phyloP scores from a whole-genome alignment of 2,329 filamentous ascomycete species.

The Aspergillus aculeatinus region DNA sequence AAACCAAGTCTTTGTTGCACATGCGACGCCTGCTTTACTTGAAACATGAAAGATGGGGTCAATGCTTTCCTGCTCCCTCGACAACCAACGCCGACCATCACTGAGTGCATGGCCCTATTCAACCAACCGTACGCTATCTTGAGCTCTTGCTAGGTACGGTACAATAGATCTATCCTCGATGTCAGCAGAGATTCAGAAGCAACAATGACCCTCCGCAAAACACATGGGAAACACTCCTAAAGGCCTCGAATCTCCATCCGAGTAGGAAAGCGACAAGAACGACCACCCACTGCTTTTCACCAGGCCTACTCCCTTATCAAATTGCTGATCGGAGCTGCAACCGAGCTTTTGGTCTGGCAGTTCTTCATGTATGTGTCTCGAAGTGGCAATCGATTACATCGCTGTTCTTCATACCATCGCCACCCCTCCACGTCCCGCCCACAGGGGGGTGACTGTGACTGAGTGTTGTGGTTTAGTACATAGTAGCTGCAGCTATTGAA shows the following conservation, averaged over 20 bases:
- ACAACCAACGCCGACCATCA: too few relatives aligned
- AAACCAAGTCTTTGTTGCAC: neutral
- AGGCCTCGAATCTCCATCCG: too few relatives aligned
- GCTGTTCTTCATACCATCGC: neutral
- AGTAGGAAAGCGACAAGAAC: too few relatives aligned
- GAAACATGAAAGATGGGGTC: neutral
- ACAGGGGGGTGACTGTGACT: neutral
- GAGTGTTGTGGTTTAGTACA: neutral
- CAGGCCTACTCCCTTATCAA: neutral
- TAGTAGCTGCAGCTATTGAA: neutral
- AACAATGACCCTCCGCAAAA: too few relatives aligned
- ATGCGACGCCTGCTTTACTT: neutral
- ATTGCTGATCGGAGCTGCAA: neutral
- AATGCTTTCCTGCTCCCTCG: neutral
- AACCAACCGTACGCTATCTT: too few relatives aligned
- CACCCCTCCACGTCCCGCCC: neutral
- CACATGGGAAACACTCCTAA: too few relatives aligned
- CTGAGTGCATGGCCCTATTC: too few relatives aligned
- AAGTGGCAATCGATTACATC: neutral
- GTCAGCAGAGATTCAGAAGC: too few relatives aligned
- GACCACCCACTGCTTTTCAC: too few relatives aligned
- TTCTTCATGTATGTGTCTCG: neutral
- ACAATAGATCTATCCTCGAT: too few relatives aligned
- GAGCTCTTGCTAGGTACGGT: too few relatives aligned
- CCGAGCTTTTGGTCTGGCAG: neutral